Base-by-base conservation (phyloP, 1,284 basidiomycete genomes). In the Polyporus tsugae region DNA sequence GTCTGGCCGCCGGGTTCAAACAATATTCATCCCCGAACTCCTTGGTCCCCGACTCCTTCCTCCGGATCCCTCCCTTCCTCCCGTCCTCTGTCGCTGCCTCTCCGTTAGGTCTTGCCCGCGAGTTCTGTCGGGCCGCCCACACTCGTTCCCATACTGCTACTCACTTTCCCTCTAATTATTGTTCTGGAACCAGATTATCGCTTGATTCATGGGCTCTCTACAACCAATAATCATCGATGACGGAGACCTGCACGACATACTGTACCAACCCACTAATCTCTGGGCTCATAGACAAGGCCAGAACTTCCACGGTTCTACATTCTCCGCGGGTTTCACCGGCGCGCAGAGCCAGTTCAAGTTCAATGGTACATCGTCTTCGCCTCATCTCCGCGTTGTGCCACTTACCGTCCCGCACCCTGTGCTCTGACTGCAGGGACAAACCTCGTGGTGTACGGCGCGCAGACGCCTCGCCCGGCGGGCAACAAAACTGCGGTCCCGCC, bases 151-250 rank as follows among this genome's bases (percentile, higher is more conserved):
- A 25, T 4, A 49, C 46, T 49, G 6, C 22, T 22, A 25, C 9
- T 49, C 46, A 22, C 46, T 49, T 25, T 25, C 10, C 2, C 17
- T 49, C 22, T 49, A 49, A 49, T 49, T 25, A 49, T 49, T 49
- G 46, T 3, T 49, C 46, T 49, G 22, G 46, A 10, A 17, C 41
- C 17, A 17, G 41, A 29, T 13, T 25, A 9, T 49, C 46, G 46
- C 25, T 49, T 22, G 22, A 25, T 49, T 38, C 22, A 58, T 58
- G 55, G 55, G 33, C 33, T 33, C 35, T 10, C 19, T 19, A 11
- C 60, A 41, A 4, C 25, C 60, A n/a, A 25, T 70, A 6, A 63
- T 53, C 55, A 62, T 70, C n/a, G 69, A 70, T 49, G 69, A 70
- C 46, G 19, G 63, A 39, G 69, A 70, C 49, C 41, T 42, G 29